Evolutionary conservation across 2,329 filamentous ascomycete species (phyloP).

Genomic region (Penicillium psychrosexuale): DNA sequence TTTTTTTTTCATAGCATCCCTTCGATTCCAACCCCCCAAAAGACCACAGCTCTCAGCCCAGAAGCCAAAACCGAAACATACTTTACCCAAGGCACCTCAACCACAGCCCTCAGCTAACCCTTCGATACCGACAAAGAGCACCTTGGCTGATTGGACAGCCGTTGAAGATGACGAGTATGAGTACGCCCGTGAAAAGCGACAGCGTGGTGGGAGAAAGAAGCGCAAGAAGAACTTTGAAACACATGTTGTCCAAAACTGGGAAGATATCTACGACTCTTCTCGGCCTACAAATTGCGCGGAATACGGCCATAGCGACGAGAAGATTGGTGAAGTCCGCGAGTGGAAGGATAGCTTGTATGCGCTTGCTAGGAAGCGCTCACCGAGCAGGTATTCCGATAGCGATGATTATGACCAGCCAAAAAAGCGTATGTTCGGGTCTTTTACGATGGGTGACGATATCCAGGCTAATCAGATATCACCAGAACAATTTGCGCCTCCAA

Average conservation of each 20-base stretch:
- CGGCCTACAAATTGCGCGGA: conserved; percentile 80
- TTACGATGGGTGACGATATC: background rate
- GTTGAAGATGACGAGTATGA: conserved; percentile 75
- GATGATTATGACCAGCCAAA: conserved; percentile 49
- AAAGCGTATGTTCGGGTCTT: conserved; percentile 42
- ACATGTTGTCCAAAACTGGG: conserved; percentile 69
- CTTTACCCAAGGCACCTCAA: conserved; percentile 51
- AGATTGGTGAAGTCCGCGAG: conserved; percentile 72
- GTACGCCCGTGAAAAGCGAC: conserved; percentile 63
- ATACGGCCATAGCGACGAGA: conserved; percentile 80
- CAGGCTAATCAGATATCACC: background rate
- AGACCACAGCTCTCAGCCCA: conserved; percentile 64
- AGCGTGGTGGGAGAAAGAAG: conserved; percentile 74
- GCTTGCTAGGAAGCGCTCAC: conserved; percentile 56
- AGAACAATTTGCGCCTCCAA: conserved; percentile 53
- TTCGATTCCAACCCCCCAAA: conserved; percentile 84
- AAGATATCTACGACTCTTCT: conserved; percentile 83
- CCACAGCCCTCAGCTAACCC: conserved; percentile 29
- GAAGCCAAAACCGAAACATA: conserved; percentile 62
- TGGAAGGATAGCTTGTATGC: conserved; percentile 82
- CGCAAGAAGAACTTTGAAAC: conserved; percentile 69
- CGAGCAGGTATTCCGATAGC: conserved; percentile 48
- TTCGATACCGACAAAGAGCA: conserved; percentile 56
- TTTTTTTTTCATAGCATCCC: conserved; percentile 51
- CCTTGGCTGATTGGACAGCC: conserved; percentile 75